Conservation (phyloP, 768 basidiomycete species). For the Tylopilus plumbeoviolaceoides region DNA sequence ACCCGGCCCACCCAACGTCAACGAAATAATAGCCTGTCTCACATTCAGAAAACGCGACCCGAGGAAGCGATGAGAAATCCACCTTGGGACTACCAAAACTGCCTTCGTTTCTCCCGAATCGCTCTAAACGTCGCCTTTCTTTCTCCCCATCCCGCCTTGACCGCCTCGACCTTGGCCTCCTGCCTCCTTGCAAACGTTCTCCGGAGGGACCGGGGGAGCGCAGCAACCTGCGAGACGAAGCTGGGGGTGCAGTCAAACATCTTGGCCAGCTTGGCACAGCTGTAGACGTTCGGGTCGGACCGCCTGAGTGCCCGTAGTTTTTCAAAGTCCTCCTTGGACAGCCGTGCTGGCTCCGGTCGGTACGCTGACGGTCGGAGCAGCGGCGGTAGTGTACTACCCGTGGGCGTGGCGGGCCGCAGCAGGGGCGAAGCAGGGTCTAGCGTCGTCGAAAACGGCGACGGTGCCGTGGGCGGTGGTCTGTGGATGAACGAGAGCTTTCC, state of each 20-base stretch:
- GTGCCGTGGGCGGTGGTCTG: constrained; percentile 76
- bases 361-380: constrained; percentile 41
- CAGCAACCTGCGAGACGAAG: constrained; percentile 64
- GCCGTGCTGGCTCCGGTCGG: constrained; percentile 32
- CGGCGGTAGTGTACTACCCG: constrained; percentile 43
- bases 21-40: background rate
- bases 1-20: background rate
- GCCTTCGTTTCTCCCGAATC: constrained; percentile 62
- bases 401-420: constrained; percentile 38
- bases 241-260: constrained; percentile 70
- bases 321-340: constrained; percentile 49
- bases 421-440: constrained; percentile 70
- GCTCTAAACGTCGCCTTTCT: constrained; percentile 56
- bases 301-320: constrained; percentile 57
- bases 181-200: constrained; percentile 40
- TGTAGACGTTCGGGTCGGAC: constrained; percentile 55
- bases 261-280: constrained; percentile 63
- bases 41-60: background rate
- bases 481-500: constrained; percentile 74
- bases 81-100: constrained; percentile 57
- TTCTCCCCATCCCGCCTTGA: constrained; percentile 66
- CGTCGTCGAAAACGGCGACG: constrained; percentile 68
- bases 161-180: constrained; percentile 43
- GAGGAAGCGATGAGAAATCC: background rate
- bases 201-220: constrained; percentile 49